Conservation (phyloP, 2,329 filamentous ascomycete species). For the Talaromyces islandicus region DNA sequence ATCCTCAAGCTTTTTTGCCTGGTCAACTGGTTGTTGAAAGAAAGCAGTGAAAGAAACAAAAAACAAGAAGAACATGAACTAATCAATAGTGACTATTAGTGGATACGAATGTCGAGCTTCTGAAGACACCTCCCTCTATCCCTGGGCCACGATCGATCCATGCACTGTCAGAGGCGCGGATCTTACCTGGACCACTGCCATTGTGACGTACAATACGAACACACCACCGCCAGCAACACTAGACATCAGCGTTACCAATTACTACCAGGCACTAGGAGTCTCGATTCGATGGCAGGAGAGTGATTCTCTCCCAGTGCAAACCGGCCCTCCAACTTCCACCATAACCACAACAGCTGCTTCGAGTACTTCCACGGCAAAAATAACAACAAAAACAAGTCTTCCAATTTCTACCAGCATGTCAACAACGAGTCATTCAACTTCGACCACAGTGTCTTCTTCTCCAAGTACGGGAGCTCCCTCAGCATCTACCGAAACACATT, state of each 20-base stretch:
- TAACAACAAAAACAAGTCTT: neutral
- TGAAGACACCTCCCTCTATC: neutral
- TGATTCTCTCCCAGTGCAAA: neutral
- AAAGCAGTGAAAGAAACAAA: neutral
- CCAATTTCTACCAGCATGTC: neutral
- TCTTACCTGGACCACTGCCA: neutral
- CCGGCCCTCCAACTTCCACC: neutral
- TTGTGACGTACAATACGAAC: neutral
- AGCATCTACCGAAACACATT: neutral
- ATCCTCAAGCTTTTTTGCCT: neutral
- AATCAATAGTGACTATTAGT: neutral
- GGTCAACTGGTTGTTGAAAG: neutral
- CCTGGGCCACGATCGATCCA: neutral
- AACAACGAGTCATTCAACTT: neutral
- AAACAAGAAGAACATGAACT: neutral
- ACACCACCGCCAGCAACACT: neutral
- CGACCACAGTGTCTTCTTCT: neutral
- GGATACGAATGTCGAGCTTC: neutral
- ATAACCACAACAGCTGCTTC: neutral
- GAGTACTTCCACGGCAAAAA: neutral
- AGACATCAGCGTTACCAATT: neutral
- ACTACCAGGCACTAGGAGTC: slow-evolving; percentile 1
- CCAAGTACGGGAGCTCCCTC: neutral
- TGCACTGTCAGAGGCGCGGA: neutral
- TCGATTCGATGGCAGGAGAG: slow-evolving; percentile 2